phyloP scores from a whole-genome alignment of 768 basidiomycete species.

The Suillus variegatus region DNA sequence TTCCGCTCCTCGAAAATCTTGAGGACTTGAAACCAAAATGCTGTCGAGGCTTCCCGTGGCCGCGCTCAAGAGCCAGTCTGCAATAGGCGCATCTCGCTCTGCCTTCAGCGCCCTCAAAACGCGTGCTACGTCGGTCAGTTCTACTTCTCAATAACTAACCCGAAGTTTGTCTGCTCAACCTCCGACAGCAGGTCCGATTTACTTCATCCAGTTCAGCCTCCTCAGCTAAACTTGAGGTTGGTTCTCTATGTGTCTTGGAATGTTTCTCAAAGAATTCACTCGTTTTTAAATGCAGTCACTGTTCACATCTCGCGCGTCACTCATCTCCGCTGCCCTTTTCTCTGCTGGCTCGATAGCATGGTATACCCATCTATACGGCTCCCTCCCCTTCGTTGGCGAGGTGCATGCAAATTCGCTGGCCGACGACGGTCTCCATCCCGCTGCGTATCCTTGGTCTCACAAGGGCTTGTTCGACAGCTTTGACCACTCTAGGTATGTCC shows the following conservation, averaged over 20 bases:
- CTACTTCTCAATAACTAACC: conserved; percentile 13
- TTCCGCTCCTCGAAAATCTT: conserved; percentile 46
- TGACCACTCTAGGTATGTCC: conserved; percentile 89
- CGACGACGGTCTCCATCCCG: conserved; percentile 93
- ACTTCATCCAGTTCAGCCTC: conserved; percentile 63
- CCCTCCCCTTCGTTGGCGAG: conserved; percentile 86
- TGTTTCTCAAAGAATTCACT: neutral
- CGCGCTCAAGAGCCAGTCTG: conserved; percentile 61
- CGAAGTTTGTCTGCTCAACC: conserved; percentile 22
- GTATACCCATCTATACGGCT: conserved; percentile 95
- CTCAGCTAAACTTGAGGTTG: conserved; percentile 65
- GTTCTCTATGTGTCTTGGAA: conserved; percentile 21
- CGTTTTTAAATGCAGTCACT: conserved; percentile 47
- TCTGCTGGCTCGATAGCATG: conserved; percentile 91
- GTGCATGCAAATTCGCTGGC: conserved; percentile 91
- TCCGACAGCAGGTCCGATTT: conserved; percentile 59
- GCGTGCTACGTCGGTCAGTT: conserved; percentile 53
- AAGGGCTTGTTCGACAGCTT: conserved; percentile 86
- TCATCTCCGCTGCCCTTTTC: conserved; percentile 73
- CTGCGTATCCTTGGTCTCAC: conserved; percentile 89
- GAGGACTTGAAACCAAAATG: conserved; percentile 56
- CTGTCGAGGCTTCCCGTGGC: conserved; percentile 79
- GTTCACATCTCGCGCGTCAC: conserved; percentile 68
- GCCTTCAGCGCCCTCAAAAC: conserved; percentile 41
- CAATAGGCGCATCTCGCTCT: conserved; percentile 47